Percentiles rank a stretch among this genome's conserved stretches.
phyloP scores from a whole-genome alignment of 2,329 filamentous ascomycete genomes.

The Monosporascus sp. region DNA sequence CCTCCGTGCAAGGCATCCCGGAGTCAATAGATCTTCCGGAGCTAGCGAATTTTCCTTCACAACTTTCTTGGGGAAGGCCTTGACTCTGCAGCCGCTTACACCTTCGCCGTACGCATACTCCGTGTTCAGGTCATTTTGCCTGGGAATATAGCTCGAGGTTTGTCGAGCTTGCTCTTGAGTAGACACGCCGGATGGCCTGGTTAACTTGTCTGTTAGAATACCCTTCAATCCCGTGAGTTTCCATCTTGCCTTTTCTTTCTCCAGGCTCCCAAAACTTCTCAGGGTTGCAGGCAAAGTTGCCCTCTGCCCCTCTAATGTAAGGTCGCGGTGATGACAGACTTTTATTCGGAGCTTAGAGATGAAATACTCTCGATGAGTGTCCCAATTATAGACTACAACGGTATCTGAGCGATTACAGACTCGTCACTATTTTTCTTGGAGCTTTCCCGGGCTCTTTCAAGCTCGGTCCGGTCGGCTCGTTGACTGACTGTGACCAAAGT shows the following conservation, averaged over 20 bases:
- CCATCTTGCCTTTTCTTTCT: background rate
- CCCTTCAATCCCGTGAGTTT: conserved; percentile 8
- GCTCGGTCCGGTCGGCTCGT: background rate
- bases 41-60: too few relatives aligned
- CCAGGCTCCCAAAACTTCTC: background rate
- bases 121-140: background rate
- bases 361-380: conserved; percentile 57
- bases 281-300: background rate
- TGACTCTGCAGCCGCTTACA: background rate
- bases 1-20: background rate
- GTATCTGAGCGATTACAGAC: conserved; percentile 72
- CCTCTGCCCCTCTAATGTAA: background rate
- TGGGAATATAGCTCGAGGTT: background rate
- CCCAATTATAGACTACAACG: conserved; percentile 87
- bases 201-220: background rate
- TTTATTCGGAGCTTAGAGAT: conserved; percentile 53
- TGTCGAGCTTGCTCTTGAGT: background rate
- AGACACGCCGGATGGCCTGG: background rate
- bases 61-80: too few relatives aligned
- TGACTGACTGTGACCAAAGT: conserved; percentile 11
- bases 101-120: background rate
- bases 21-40: background rate
- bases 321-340: conserved; percentile 58
- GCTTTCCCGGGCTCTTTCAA: conserved; percentile 2
- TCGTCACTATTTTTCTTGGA: conserved; percentile 13